Percentiles rank a stretch among this genome's conserved stretches.
Evolutionary conservation across 1,284 basidiomycete species (phyloP).

Genomic region (Fomitopsis palustris): DNA sequence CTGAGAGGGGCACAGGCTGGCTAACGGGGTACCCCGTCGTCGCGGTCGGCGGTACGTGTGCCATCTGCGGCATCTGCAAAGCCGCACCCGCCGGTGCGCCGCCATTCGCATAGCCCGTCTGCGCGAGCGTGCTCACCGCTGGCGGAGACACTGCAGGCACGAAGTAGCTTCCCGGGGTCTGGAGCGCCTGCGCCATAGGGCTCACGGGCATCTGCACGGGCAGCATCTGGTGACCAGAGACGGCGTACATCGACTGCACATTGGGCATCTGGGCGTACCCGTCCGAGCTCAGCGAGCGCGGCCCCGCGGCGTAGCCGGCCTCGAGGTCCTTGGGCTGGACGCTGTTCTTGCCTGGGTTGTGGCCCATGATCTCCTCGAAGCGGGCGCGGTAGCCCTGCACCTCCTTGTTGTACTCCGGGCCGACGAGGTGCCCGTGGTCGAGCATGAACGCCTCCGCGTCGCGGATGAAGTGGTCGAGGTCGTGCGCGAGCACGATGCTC

Average conservation of each 20-base stretch:
- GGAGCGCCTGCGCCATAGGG: not conserved
- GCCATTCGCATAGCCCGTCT: not conserved
- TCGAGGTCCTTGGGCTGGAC: not conserved
- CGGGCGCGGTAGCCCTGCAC: conserved; percentile 26
- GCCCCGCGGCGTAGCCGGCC: not conserved
- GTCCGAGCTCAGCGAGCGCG: not conserved
- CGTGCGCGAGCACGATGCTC: conserved; percentile 47
- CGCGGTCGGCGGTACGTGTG: not conserved
- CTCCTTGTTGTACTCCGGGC: conserved; percentile 19
- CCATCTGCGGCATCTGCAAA: not conserved
- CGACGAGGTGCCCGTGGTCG: conserved; percentile 47
- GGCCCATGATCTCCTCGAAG: conserved; percentile 33
- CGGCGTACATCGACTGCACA: not conserved
- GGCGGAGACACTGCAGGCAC: not conserved
- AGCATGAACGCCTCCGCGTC: conserved; percentile 52
- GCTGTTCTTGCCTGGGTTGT: conserved; percentile 1
- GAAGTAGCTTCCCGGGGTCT: not conserved
- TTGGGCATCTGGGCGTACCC: not conserved
- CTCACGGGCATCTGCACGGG: not conserved
- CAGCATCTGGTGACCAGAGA: not conserved
- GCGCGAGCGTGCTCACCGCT: not conserved
- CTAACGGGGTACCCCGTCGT: too few relatives aligned
- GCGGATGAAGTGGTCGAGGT: conserved; percentile 62
- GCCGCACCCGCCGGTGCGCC: not conserved
- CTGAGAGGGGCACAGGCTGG: too few relatives aligned